A percentile compares a stretch with the other conserved stretches of the same genome.
phyloP scores from a whole-genome alignment of 495 filamentous ascomycete species.

The Cladorrhinum samala region DNA sequence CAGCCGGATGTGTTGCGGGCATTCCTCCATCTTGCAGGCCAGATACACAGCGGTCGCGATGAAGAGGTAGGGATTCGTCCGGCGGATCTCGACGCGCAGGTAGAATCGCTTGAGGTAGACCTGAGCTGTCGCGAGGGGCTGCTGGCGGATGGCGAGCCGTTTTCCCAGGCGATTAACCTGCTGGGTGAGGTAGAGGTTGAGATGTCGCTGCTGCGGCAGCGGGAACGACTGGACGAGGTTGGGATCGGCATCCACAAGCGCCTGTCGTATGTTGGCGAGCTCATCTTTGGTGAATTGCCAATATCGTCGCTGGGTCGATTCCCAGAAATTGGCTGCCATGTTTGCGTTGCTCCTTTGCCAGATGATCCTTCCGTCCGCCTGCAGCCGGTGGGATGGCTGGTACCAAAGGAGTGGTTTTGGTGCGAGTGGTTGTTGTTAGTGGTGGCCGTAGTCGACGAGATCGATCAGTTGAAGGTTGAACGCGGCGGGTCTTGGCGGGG shows the following conservation, averaged over 20 bases:
- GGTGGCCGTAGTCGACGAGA: no score
- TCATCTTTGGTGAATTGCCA: constrained; percentile 86
- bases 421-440: no score
- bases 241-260: constrained; percentile 67
- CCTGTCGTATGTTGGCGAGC: constrained; percentile 63
- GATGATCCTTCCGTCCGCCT: no score
- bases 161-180: constrained; percentile 75
- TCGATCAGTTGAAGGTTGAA: no score
- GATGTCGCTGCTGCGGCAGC: constrained; percentile 70
- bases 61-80: constrained; percentile 90
- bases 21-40: constrained; percentile 98
- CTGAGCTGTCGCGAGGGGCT: constrained; percentile 90
- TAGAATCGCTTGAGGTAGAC: constrained; percentile 94
- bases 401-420: no score
- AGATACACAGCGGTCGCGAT: constrained; percentile 88
- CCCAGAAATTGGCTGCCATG: constrained; percentile 98
- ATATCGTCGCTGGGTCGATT: constrained; percentile 78
- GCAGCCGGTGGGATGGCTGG: not conserved
- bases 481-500: no score
- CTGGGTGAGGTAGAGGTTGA: constrained; percentile 89
- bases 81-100: constrained; percentile 80
- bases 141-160: constrained; percentile 77
- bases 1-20: constrained; percentile 88
- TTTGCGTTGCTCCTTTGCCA: not conserved
- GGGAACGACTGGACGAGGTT: constrained; percentile 67